Conservation (phyloP, 139 green algal genomes). For the Mesotaenium endlicherianum region DNA sequence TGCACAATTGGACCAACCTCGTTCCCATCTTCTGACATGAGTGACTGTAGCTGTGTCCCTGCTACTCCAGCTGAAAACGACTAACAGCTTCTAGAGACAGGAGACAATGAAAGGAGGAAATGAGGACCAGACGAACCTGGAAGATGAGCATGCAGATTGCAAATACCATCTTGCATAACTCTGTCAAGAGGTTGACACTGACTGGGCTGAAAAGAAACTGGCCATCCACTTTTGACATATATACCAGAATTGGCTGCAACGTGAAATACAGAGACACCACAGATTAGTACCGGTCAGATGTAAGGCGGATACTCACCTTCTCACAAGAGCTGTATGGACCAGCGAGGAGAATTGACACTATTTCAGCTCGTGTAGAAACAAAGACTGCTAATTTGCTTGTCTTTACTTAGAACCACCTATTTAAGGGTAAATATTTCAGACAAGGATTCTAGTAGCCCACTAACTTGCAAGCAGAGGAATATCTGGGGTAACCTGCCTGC, state of each 20-base stretch:
- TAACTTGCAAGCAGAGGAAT: not conserved
- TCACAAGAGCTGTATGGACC: not conserved
- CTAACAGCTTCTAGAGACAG: not conserved
- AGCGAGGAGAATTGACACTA: not conserved
- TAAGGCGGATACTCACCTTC: not conserved
- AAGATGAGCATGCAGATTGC: conserved; percentile 75
- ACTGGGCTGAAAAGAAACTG: conserved; percentile 87
- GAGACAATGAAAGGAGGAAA: not conserved
- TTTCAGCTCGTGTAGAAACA: not conserved
- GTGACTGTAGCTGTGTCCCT: too few relatives aligned
- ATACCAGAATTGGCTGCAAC: conserved; percentile 91
- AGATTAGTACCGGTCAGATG: not conserved
- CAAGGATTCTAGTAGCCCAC: not conserved
- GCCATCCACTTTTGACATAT: conserved; percentile 85
- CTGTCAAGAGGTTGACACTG: conserved; percentile 87
- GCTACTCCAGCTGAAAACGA: too few relatives aligned
- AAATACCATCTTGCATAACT: conserved; percentile 84
- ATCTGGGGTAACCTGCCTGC: conserved; percentile 19
- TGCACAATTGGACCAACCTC: too few relatives aligned
- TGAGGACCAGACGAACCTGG: conserved; percentile 17
- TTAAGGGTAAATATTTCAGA: too few relatives aligned
- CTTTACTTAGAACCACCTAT: too few relatives aligned
- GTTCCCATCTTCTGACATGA: too few relatives aligned
- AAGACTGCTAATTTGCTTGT: not conserved
- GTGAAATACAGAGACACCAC: not conserved